Conservation (phyloP, 2,329 filamentous ascomycete genomes). For the Pestalotiopsis sp. region DNA sequence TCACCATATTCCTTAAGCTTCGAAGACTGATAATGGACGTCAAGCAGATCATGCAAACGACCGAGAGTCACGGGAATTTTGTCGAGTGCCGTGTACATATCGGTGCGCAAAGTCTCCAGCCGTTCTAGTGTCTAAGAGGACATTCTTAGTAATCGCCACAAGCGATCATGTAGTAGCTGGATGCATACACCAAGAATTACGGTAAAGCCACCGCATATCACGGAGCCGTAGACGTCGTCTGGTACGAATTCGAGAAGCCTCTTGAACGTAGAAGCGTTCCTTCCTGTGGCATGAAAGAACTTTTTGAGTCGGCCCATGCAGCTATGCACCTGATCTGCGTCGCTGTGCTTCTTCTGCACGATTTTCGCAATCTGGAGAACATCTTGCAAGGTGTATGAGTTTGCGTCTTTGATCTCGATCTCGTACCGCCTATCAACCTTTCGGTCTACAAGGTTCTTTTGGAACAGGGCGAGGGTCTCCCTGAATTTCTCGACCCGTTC, state of each 20-base stretch:
- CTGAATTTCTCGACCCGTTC: constrained; percentile 17
- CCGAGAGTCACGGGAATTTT: constrained; percentile 17
- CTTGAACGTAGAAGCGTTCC: constrained; percentile 16
- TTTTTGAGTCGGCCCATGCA: constrained; percentile 17
- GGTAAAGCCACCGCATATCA: constrained; percentile 21
- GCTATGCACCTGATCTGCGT: constrained; percentile 14
- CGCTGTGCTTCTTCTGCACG: constrained; percentile 17
- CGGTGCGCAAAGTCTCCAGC: constrained; percentile 12
- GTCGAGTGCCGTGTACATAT: constrained; percentile 16
- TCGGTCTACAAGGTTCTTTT: constrained; percentile 16
- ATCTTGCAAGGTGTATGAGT: constrained; percentile 19
- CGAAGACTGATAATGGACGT: constrained; percentile 16
- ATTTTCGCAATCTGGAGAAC: constrained; percentile 18
- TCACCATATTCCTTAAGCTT: constrained; percentile 16
- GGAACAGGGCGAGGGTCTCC: constrained; percentile 16
- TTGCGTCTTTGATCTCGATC: constrained; percentile 17
- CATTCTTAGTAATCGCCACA: neutral
- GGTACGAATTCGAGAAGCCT: constrained; percentile 20
- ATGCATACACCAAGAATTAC: constrained; percentile 17
- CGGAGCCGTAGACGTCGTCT: constrained; percentile 18
- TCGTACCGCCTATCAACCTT: constrained; percentile 19
- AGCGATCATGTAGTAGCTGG: neutral
- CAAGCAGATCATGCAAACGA: constrained; percentile 13
- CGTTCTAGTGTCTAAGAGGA: neutral
- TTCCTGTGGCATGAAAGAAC: constrained; percentile 15